Base-by-base conservation (phyloP, 805 yeast species). In the Candida vartiovaarae region DNA sequence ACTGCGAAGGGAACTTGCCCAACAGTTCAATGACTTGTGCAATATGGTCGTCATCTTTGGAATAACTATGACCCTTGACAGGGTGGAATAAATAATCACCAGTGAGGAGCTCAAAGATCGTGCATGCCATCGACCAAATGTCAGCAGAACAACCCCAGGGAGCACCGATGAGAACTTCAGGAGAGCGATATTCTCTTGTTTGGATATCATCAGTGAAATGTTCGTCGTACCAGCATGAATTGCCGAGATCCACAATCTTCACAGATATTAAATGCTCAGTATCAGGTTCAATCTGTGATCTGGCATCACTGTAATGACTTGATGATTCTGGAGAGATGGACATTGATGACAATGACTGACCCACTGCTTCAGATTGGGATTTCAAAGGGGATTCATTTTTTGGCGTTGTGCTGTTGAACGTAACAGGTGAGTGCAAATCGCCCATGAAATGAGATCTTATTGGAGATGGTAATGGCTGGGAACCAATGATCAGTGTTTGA, bases 31-130 rank as follows among this genome's bases (percentile, higher is more conserved):
- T 80, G 10, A 93, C 87, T 62, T 93, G 98, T 0, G 98, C 98
- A 54, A 93, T 73, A 62, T 93, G 99, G 62, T 93, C 99, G 59
- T 91, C 97, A 62, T 90, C 96, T 57, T 90, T 90, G 39, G 81
- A 62, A 64, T 87, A 91, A 4, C 84, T 70, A 43, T 75, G 77
- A 1, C 90, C 89, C 48, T 78, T 78, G 36, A 62, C 65, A 1
- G 99, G 99, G 61, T 91, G 97, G 62, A 91, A 93, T 40, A 93
- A 64, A 57, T 90, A 90, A 63, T 91, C 98, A 3, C 98, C 98
- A 0, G 99, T 91, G 36, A 91, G 64, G 25, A 93, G 71, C 66
- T 93, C 99, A 65, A 93, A 93, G 1, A 85, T 71, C 56, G 93
- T 66, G 65, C 98, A 90, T 0, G 95, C 97, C 55, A 85, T 71